Conservation (phyloP, 306 rosid species). For the Malus asiatica region DNA sequence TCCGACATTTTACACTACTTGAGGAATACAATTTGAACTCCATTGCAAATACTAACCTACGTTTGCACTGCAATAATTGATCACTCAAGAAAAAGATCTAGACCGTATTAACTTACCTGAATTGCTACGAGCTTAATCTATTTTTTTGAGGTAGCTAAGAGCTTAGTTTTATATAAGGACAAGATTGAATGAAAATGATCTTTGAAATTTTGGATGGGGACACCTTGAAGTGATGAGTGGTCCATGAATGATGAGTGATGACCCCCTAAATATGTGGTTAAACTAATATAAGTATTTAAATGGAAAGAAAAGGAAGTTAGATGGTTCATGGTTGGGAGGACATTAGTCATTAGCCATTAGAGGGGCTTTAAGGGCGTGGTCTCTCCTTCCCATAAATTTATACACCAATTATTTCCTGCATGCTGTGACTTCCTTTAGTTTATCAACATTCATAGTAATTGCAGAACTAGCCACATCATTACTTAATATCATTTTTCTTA, state of each 20-base stretch:
- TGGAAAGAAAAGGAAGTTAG: neutral
- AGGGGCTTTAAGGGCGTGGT: slow-evolving; percentile 25
- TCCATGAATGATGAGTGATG: slow-evolving; percentile 3
- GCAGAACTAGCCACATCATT: neutral
- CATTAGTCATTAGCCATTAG: neutral
- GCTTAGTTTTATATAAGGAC: neutral
- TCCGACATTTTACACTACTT: no score
- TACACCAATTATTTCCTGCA: neutral
- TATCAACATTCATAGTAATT: neutral
- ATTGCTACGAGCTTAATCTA: neutral
- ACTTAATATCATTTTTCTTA: neutral
- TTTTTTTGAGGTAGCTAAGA: no score
- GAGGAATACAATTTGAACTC: no score
- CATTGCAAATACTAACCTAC: no score
- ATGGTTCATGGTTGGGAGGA: neutral
- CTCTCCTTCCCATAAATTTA: slow-evolving; percentile 20
- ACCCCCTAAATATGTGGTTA: neutral
- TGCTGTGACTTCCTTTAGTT: neutral
- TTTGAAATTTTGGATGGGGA: neutral
- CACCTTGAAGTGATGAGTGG: slow-evolving; percentile 2
- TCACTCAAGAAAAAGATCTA: neutral
- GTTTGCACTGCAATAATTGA: neutral
- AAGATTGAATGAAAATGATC: neutral
- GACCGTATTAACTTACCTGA: neutral
- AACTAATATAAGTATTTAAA: neutral